Conservation (phyloP, 495 filamentous ascomycete species). For the Penicillium flavigenum region DNA sequence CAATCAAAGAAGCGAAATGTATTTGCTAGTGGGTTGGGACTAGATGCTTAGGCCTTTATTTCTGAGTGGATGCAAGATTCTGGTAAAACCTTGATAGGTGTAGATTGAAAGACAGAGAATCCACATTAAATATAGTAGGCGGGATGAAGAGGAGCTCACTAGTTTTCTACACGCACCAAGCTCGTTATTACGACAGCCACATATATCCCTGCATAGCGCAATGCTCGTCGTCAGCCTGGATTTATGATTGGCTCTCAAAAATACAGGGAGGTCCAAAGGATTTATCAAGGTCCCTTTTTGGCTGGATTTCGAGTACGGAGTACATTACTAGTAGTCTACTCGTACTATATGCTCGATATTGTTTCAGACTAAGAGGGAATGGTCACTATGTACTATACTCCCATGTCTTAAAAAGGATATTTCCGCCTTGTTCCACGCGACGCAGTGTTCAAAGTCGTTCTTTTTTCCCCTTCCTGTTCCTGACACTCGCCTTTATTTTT, state of each 20-base stretch:
- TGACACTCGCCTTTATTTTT: neutral
- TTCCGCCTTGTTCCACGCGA: neutral
- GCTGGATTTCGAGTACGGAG: neutral
- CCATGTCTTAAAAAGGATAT: conserved; percentile 1
- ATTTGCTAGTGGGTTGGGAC: neutral
- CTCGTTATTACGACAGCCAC: conserved; percentile 10
- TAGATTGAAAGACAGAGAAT: neutral
- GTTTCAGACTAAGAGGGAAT: neutral
- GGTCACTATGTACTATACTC: neutral
- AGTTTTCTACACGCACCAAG: neutral
- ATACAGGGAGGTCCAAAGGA: conserved; percentile 1
- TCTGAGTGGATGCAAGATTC: neutral
- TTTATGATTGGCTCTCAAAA: conserved; percentile 1
- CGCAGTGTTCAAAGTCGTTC: neutral
- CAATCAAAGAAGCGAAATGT: neutral
- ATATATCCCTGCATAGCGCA: conserved; percentile 4
- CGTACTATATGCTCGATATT: neutral
- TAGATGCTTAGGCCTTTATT: neutral
- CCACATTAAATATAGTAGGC: neutral
- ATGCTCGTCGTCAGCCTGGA: neutral
- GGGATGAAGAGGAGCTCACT: neutral
- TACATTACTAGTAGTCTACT: neutral
- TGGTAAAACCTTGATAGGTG: neutral
- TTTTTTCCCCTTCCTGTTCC: neutral
- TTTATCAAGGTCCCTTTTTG: neutral